A percentile compares a stretch with the other conserved stretches of the same genome.
phyloP scores from a whole-genome alignment of 306 rosid genomes.

The Vigna nakashimae region DNA sequence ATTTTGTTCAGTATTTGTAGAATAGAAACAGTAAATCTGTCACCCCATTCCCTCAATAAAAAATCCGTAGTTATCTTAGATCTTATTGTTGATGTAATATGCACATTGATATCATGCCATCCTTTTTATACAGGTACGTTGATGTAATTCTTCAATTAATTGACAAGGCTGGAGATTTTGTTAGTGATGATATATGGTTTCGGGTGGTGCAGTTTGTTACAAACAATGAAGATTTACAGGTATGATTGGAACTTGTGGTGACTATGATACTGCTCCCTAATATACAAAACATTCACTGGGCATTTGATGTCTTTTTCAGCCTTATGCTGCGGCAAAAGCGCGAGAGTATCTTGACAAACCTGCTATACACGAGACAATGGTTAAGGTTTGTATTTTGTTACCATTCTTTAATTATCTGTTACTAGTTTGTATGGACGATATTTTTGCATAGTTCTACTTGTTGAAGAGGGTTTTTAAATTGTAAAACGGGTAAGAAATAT shows the following conservation, averaged over 20 bases:
- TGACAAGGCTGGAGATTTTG: conserved; percentile 99
- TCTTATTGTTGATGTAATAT: neutral
- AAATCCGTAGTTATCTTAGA: neutral
- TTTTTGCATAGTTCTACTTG: conserved; percentile 10
- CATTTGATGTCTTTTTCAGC: conserved; percentile 68
- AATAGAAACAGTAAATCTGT: conserved; percentile 4
- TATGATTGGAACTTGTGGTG: conserved; percentile 49
- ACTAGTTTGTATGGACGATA: conserved; percentile 5
- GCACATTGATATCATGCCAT: conserved; percentile 33
- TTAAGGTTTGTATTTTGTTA: conserved; percentile 74
- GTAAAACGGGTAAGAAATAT: conserved; percentile 25
- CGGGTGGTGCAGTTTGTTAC: conserved; percentile 99
- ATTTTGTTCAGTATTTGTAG: conserved; percentile 22
- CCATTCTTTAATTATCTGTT: conserved; percentile 23
- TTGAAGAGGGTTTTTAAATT: conserved; percentile 36
- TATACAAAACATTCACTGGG: conserved; percentile 48
- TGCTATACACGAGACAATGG: conserved; percentile 99
- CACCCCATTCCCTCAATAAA: neutral
- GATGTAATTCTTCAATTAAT: conserved; percentile 98
- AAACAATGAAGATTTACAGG: conserved; percentile 99
- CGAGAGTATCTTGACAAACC: conserved; percentile 98
- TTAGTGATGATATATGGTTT: conserved; percentile 99
- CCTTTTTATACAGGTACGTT: conserved; percentile 75
- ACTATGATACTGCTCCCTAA: conserved; percentile 43
- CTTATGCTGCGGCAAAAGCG: conserved; percentile 96